phyloP scores from a whole-genome alignment of 1,139 yeast genomes.

The Protomyces gravidus region DNA sequence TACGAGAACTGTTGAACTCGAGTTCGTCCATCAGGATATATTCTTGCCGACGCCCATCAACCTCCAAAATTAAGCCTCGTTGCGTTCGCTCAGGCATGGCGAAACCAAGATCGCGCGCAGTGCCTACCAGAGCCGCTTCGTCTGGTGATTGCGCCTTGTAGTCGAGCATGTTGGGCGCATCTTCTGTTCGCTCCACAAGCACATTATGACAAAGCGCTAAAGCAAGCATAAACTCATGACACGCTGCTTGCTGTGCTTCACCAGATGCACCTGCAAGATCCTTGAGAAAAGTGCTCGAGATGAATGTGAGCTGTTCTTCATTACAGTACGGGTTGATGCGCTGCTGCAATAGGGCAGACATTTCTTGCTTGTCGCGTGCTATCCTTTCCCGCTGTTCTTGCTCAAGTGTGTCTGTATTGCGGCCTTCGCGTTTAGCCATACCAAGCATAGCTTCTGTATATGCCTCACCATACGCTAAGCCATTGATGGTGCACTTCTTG shows the following conservation, averaged over 20 bases:
- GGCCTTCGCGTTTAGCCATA: constrained; percentile 77
- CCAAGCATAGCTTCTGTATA: constrained; percentile 96
- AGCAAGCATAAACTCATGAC: constrained; percentile 77
- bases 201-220: constrained; percentile 91
- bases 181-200: constrained; percentile 55
- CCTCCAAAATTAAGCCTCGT: constrained; percentile 61
- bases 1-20: constrained; percentile 86
- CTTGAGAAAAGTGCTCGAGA: constrained; percentile 61
- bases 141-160: constrained; percentile 98
- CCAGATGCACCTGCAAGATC: constrained; percentile 54
- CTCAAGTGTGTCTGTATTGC: constrained; percentile 67
- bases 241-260: constrained; percentile 56
- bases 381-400: constrained; percentile 61
- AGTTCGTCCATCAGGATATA: constrained; percentile 71
- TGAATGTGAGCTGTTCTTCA: constrained; percentile 69
- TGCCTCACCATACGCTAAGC: constrained; percentile 85
- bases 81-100: constrained; percentile 72
- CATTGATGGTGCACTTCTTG: constrained; percentile 84
- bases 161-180: constrained; percentile 54
- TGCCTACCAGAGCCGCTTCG: constrained; percentile 90
- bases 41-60: constrained; percentile 68
- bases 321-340: constrained; percentile 56
- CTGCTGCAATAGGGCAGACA: constrained; percentile 56
- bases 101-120: constrained; percentile 89
- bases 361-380: constrained; percentile 56